Evolutionary conservation across 306 rosid genomes (phyloP).

Genomic region (Rosa persica): DNA sequence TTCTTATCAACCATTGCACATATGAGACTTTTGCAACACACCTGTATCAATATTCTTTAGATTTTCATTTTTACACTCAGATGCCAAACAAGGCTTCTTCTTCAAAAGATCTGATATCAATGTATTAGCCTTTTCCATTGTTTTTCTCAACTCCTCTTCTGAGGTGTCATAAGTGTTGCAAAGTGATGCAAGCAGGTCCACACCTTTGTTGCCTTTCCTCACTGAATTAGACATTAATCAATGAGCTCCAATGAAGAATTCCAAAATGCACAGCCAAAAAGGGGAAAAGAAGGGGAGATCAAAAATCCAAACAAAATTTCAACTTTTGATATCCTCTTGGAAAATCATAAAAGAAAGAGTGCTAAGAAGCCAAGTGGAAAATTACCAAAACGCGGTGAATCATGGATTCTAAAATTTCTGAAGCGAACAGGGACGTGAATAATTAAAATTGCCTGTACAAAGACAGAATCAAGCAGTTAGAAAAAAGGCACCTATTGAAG

Average conservation of each 20-base stretch:
- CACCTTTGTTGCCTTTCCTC: slow-evolving; percentile 66
- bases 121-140: slow-evolving; percentile 76
- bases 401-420: slow-evolving; percentile 67
- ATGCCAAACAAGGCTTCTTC: slow-evolving; percentile 67
- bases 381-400: slow-evolving; percentile 73
- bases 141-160: slow-evolving; percentile 81
- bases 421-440: slow-evolving; percentile 76
- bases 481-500: not conserved
- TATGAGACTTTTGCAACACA: slow-evolving; percentile 25
- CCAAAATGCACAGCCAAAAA: slow-evolving; percentile 8
- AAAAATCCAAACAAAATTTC: not conserved
- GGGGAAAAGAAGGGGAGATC: not conserved
- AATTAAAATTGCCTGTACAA: slow-evolving; percentile 80
- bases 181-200: slow-evolving; percentile 85
- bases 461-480: slow-evolving; percentile 29
- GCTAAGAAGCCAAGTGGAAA: slow-evolving; percentile 16
- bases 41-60: slow-evolving; percentile 76
- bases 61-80: slow-evolving; percentile 68
- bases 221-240: slow-evolving; percentile 43
- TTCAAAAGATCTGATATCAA: slow-evolving; percentile 72
- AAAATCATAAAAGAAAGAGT: slow-evolving; percentile 3
- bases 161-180: slow-evolving; percentile 72
- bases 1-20: slow-evolving; percentile 3
- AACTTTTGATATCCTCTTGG: not conserved
- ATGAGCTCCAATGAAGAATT: slow-evolving; percentile 28